These are phyloP conservation scores for Diaporthe citriasiana DNA, from an alignment of 2,329 filamentous ascomycete genomes.

Conservation along the genomic window DNA sequence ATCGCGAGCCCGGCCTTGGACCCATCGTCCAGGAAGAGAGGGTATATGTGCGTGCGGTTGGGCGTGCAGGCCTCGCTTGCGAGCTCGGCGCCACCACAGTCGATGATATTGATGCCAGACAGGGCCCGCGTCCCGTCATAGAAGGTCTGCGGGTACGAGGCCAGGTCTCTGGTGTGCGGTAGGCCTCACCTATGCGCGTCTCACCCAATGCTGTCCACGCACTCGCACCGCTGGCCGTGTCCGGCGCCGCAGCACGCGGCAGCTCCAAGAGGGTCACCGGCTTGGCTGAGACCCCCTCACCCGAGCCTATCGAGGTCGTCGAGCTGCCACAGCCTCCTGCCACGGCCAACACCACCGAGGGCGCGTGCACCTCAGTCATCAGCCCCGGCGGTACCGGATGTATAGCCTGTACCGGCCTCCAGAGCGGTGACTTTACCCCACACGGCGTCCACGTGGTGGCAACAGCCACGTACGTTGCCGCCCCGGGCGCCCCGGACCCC, in stretches of 20 bases:
- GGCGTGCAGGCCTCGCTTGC: conserved; percentile 54
- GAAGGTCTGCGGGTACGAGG: conserved; percentile 60
- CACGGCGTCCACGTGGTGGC: conserved; percentile 60
- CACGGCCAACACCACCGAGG: conserved; percentile 44
- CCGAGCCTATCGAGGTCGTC: conserved; percentile 53
- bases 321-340: conserved; percentile 56
- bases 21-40: conserved; percentile 57
- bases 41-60: conserved; percentile 55
- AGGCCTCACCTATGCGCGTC: neutral
- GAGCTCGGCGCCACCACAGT: conserved; percentile 54
- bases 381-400: conserved; percentile 57
- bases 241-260: neutral
- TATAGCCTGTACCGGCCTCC: conserved; percentile 46
- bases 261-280: neutral
- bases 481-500: conserved; percentile 55
- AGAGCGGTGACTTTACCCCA: conserved; percentile 55
- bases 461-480: conserved; percentile 57
- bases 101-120: conserved; percentile 52
- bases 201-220: neutral
- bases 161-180: conserved; percentile 36
- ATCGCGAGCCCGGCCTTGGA: conserved; percentile 50
- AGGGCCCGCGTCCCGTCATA: conserved; percentile 55
- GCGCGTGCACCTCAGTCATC: conserved; percentile 51
- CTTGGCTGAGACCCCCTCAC: conserved; percentile 45
- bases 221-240: neutral